Evolutionary conservation across 2,329 filamentous ascomycete species (phyloP).

Genomic region (Arachnomyces sp.): DNA sequence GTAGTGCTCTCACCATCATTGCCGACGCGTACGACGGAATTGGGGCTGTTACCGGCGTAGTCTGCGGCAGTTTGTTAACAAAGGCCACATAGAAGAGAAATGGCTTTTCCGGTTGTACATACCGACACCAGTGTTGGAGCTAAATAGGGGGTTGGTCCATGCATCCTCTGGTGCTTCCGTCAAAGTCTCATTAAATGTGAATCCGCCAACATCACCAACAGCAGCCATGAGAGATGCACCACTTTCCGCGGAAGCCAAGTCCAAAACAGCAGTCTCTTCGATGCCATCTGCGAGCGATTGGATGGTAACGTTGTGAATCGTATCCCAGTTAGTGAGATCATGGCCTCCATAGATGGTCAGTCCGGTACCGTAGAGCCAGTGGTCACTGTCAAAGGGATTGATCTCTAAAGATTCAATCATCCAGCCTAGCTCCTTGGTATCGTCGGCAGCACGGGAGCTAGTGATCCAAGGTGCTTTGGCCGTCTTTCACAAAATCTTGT

Average conservation of each 20-base stretch:
- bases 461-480: constrained; percentile 49
- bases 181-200: constrained; percentile 21
- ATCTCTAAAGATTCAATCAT: constrained; percentile 56
- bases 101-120: too few species aligned
- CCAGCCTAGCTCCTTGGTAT: constrained; percentile 48
- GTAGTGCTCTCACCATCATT: constrained; percentile 26
- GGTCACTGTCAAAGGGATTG: constrained; percentile 51
- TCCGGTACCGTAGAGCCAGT: constrained; percentile 56
- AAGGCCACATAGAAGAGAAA: too few species aligned
- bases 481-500: constrained; percentile 22
- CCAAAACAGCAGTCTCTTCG: constrained; percentile 47
- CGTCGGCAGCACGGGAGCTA: constrained; percentile 41
- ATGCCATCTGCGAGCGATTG: constrained; percentile 48
- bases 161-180: too few species aligned
- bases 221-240: constrained; percentile 47
- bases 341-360: constrained; percentile 48
- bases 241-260: constrained; percentile 42
- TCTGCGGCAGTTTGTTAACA: constrained; percentile 9
- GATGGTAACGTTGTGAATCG: constrained; percentile 42
- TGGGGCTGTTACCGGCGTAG: constrained; percentile 34
- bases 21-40: constrained; percentile 46
- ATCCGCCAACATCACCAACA: constrained; percentile 47
- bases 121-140: too few species aligned
- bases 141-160: too few species aligned
- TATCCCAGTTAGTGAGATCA: constrained; percentile 51